Evolutionary conservation across 257 asterid genomes (phyloP).

Genomic region (Asclepias syriaca): DNA sequence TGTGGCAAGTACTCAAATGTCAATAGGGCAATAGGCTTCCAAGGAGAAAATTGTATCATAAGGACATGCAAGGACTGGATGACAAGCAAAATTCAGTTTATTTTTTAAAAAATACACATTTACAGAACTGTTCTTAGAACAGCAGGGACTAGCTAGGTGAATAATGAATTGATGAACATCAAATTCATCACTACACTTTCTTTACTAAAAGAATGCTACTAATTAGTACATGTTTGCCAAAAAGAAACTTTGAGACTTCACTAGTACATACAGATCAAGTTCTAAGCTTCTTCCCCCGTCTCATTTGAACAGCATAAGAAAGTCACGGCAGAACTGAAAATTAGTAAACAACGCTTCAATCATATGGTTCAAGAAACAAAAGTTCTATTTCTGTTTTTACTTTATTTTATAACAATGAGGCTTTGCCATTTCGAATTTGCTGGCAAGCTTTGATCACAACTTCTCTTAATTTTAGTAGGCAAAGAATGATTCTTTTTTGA

Average conservation of each 20-base stretch:
- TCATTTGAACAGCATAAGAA: not conserved
- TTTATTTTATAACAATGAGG: no score
- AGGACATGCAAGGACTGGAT: not conserved
- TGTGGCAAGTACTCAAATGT: not conserved
- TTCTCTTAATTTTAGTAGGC: not conserved
- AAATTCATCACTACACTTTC: not conserved
- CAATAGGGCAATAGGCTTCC: not conserved
- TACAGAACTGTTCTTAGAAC: not conserved
- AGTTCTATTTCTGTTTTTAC: not conserved
- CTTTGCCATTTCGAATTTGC: not conserved
- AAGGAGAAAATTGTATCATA: not conserved
- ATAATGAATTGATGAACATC: not conserved
- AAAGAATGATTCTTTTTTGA: not conserved
- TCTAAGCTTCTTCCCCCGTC: not conserved
- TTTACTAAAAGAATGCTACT: not conserved
- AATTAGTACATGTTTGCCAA: not conserved
- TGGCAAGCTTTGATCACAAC: not conserved
- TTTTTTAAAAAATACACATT: not conserved
- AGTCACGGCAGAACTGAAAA: not conserved
- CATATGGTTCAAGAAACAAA: not conserved
- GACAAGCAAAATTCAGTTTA: not conserved
- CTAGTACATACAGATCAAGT: not conserved
- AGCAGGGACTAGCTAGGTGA: not conserved
- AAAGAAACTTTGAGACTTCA: not conserved
- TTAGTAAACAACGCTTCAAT: not conserved